Evolutionary conservation across 2,329 filamentous ascomycete species (phyloP), one percentile per base, ranked within the genome.

Genomic region (Pleoardoris graminearum): DNA sequence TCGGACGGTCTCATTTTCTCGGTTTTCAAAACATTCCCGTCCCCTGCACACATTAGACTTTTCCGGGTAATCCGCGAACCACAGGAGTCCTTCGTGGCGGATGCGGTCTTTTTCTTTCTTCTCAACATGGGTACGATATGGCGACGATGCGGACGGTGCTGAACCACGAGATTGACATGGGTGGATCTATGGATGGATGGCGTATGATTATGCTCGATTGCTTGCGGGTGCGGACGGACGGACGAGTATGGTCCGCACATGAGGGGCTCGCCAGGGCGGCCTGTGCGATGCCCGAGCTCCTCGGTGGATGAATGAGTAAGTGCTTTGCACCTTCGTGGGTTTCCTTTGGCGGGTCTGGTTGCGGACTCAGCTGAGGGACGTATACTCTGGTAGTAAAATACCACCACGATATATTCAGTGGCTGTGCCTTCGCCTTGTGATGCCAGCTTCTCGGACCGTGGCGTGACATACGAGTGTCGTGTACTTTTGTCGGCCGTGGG

Each of bases 231-330:
- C 45, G 33, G 43, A 44, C 55, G 42, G 47, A 55, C 63, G 66
- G 62, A 58, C 56, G 60, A 56, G 60, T 67, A 53, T 66, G 63
- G 68, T 54, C 63, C 64, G 67, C 61, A 62, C 58, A 22, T 7
- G 60, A 62, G 55, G 57, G 54, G 61, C 59, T 68, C 63, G 52
- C 17, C 37, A 53, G 64, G 51, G 66, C 61, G 57, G 68, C 62
- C 67, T 58, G 32, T 68, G 60, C 17, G 69, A 70, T 47, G 61
- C 62, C 60, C 58, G 66, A 68, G 66, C 57, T 62, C 51, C 59
- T 61, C 54, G 16, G 32, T 47, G 33, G 32, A 46, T 50, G 38
- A 41, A 52, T 27, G n/a, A 16, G 8, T 12, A 17, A 12, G 29
- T 47, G 49, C 36, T 39, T 32, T 47, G 27, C 38, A 19, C 55